Base-by-base conservation (phyloP, 1,284 basidiomycete genomes). In the Xerocomus nothofagi region DNA sequence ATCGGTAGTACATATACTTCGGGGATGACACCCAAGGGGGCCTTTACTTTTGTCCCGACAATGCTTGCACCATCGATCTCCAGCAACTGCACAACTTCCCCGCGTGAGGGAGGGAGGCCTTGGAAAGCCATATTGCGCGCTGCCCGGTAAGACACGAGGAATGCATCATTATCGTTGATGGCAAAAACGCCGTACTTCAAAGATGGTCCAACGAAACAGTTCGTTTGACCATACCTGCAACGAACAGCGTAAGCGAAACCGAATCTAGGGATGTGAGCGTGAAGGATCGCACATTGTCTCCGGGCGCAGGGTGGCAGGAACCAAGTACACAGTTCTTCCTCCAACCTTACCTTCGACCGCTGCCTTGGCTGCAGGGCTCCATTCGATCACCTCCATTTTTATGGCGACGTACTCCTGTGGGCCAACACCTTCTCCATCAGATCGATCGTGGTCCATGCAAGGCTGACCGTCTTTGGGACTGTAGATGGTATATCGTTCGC, bases 371-470 rank as follows among this genome's bases (percentile, higher is more conserved):
- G 79, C 80, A 18, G 73, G 71, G 50, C 82, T 82, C 89, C 91
- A 97, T 57, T 91, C 78, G 14, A 88, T 73, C 3, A 98, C 92
- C 70, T 92, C 84, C 91, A 98, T 94, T 78, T 98, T 98, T 68
- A 99, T 75, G 17, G 80, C 91, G 14, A 96, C 94, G 74, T 99
- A 99, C 69, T 99, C 96, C 66, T 97, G 94, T 7, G 97, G 96
- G 15, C 93, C 93, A 50, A 97, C 76, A 46, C 90, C 95, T 72
- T 99, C 97, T 41, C 97, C 97, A 57, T 93, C 93, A 49, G 86
- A 82, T 56, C 97, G 91, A 70, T 99, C 97, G 75, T 99, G 97
- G 73, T 99, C 97, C 97, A 99, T 99, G 69, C 97, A 99, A 1
- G 97, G 96, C 69, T 99, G 97, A 9, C 93, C 94, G 64, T 99